Percentiles rank a stretch among this genome's conserved stretches.
phyloP scores from a whole-genome alignment of 805 yeast species.

The Starmerella lactis-condensi region DNA sequence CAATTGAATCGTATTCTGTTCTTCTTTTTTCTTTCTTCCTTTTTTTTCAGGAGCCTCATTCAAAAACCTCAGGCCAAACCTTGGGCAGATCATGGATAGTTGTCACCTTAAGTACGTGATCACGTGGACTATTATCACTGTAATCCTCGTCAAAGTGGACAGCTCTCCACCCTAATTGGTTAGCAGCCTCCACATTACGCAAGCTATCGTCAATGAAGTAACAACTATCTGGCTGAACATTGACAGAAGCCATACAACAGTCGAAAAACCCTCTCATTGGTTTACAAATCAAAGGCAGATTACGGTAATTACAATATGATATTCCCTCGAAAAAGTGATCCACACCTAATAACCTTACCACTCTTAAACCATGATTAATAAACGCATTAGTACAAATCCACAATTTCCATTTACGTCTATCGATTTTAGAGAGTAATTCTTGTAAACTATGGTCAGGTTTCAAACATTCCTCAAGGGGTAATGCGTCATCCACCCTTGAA shows the following conservation, averaged over 20 bases:
- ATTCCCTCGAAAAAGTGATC: slow-evolving; percentile 92
- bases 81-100: no score
- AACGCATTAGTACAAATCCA: slow-evolving; percentile 96
- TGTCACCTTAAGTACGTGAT: no score
- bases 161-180: slow-evolving; percentile 48
- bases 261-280: slow-evolving; percentile 63
- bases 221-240: slow-evolving; percentile 29
- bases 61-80: no score
- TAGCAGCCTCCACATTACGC: slow-evolving; percentile 58
- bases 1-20: no score
- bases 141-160: slow-evolving; percentile 62
- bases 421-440: slow-evolving; percentile 21
- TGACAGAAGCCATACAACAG: slow-evolving; percentile 39
- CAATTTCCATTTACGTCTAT: slow-evolving; percentile 40
- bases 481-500: slow-evolving; percentile 72
- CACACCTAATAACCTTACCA: slow-evolving; percentile 57
- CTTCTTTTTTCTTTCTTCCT: no score
- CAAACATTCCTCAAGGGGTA: slow-evolving; percentile 67
- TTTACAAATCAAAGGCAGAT: slow-evolving; percentile 55
- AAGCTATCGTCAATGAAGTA: slow-evolving; percentile 81
- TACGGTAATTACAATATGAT: slow-evolving; percentile 70
- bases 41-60: no score
- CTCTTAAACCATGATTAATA: slow-evolving; percentile 72
- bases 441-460: slow-evolving; percentile 30
- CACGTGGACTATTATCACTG: no score